phyloP scores from a whole-genome alignment of 495 filamentous ascomycete species.

The Mytilinidion resinicola region DNA sequence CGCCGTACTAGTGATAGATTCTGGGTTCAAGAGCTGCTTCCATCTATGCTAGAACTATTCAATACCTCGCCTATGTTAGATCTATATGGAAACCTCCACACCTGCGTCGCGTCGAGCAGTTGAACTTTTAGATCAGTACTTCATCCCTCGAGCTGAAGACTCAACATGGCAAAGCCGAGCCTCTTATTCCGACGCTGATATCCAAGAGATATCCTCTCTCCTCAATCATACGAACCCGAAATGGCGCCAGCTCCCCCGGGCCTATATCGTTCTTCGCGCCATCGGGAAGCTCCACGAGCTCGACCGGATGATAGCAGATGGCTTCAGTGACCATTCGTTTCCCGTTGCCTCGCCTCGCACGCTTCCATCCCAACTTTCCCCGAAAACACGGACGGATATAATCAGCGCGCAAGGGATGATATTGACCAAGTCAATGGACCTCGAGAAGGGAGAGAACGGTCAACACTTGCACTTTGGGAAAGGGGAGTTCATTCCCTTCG shows the following conservation, averaged over 20 bases:
- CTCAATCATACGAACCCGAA: neutral
- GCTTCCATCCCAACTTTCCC: neutral
- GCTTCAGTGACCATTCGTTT: conserved; percentile 4
- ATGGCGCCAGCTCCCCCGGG: conserved; percentile 12
- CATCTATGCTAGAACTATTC: too few relatives aligned
- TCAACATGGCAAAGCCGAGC: too few relatives aligned
- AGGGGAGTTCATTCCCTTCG: conserved; percentile 10
- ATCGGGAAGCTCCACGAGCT: conserved; percentile 5
- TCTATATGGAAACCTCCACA: too few relatives aligned
- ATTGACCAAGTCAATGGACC: conserved; percentile 12
- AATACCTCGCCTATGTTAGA: too few relatives aligned
- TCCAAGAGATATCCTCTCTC: neutral
- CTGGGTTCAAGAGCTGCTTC: too few relatives aligned
- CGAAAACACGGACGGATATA: neutral
- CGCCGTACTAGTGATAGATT: too few relatives aligned
- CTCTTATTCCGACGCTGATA: neutral
- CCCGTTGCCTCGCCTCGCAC: neutral
- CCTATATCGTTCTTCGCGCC: conserved; percentile 12
- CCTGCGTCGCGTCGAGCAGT: too few relatives aligned
- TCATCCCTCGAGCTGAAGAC: too few relatives aligned
- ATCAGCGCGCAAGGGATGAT: neutral
- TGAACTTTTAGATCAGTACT: too few relatives aligned
- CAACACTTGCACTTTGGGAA: conserved; percentile 6
- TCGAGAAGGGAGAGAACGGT: conserved; percentile 13
- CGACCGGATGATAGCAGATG: conserved; percentile 1